Conservation (phyloP, 2,329 filamentous ascomycete species). For the Aspergillus pseudoglaucus region DNA sequence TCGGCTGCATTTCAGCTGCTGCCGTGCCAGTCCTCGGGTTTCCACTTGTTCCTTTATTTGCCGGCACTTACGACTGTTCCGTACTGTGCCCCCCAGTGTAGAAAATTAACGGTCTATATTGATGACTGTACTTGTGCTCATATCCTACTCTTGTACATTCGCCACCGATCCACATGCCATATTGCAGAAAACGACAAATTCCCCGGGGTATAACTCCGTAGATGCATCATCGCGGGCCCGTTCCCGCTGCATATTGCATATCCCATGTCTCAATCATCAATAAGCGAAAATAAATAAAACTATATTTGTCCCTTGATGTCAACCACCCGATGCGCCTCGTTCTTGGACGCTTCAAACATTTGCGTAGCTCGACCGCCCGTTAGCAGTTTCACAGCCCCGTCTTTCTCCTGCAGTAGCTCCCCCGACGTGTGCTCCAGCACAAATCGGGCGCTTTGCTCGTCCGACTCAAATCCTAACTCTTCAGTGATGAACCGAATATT, state of each 20-base stretch:
- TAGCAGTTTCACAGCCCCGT: conserved; percentile 66
- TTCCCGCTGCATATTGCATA: neutral
- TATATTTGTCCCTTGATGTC: conserved; percentile 94
- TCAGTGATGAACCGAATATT: conserved; percentile 88
- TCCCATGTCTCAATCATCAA: neutral
- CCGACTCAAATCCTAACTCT: conserved; percentile 91
- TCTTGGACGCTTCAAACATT: conserved; percentile 68
- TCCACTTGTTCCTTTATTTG: no score
- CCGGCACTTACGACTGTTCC: no score
- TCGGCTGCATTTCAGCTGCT: no score
- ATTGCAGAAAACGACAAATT: no score
- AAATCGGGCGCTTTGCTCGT: conserved; percentile 85
- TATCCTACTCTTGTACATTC: no score
- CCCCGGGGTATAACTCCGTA: neutral
- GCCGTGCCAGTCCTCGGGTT: no score
- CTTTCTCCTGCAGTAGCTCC: conserved; percentile 68
- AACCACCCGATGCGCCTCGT: conserved; percentile 72
- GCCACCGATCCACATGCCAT: no score
- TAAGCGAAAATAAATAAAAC: neutral
- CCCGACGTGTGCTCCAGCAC: conserved; percentile 74
- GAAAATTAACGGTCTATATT: no score
- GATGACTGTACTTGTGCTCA: no score
- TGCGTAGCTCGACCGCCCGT: conserved; percentile 65
- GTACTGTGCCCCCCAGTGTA: no score
- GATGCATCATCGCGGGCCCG: neutral